A percentile compares a stretch with the other conserved stretches of the same genome.
Evolutionary conservation across 768 basidiomycete species (phyloP).

Genomic region (Lanmaoa pseudosensibilis): DNA sequence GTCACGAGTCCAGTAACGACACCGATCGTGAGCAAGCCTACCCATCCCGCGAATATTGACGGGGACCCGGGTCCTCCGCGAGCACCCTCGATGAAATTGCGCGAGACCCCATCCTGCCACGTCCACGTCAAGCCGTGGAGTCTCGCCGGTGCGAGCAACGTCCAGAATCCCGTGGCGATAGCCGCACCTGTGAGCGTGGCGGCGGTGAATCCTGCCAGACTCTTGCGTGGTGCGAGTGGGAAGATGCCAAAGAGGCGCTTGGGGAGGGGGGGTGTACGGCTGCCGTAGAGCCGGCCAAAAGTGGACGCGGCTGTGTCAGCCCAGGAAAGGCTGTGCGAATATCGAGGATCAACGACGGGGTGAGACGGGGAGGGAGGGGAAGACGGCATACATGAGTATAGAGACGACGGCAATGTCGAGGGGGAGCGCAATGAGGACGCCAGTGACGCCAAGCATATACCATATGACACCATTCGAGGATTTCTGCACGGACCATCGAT

Average conservation of each 20-base stretch:
- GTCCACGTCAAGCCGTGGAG: constrained; percentile 50
- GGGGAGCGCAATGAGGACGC: constrained; percentile 73
- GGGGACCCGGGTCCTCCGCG: neutral
- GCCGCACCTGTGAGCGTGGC: constrained; percentile 69
- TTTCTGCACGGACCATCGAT: constrained; percentile 33
- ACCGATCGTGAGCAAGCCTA: constrained; percentile 56
- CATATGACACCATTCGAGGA: constrained; percentile 81
- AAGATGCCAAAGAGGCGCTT: constrained; percentile 45
- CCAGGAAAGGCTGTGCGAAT: constrained; percentile 75
- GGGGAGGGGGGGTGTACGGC: constrained; percentile 63
- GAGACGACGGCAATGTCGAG: constrained; percentile 87
- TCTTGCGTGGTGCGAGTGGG: constrained; percentile 80
- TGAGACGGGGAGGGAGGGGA: neutral
- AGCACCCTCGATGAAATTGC: constrained; percentile 21
- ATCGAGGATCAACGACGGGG: neutral
- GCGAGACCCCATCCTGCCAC: constrained; percentile 51
- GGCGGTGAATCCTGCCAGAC: constrained; percentile 79
- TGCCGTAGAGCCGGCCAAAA: constrained; percentile 81
- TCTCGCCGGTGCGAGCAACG: constrained; percentile 52
- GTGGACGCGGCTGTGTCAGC: constrained; percentile 94
- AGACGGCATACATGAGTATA: constrained; percentile 72
- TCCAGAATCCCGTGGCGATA: constrained; percentile 74
- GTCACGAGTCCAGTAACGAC: constrained; percentile 73
- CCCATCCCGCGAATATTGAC: constrained; percentile 25
- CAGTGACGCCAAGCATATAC: constrained; percentile 87